A percentile compares a stretch with the other conserved stretches of the same genome.
These are phyloP conservation scores for Gilbertella persicaria DNA, from an alignment of 371 early-diverging fungal genomes.

Conservation along the genomic window DNA sequence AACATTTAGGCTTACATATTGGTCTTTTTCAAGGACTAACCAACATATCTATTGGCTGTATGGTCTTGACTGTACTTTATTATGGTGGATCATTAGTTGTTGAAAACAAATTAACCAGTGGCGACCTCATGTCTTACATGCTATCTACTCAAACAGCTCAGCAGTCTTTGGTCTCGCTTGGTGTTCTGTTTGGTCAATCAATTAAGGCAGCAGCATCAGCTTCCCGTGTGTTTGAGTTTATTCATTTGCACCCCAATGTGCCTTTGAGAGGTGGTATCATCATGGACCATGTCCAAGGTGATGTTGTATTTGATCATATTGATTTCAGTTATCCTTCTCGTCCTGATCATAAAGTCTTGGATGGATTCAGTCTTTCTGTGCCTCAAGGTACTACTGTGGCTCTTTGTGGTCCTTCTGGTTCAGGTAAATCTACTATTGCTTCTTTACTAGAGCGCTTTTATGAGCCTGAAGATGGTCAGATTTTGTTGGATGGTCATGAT, in stretches of 20 bases:
- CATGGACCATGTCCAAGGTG: constrained; percentile 35
- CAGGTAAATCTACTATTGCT: constrained; percentile 73
- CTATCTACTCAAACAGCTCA: constrained; percentile 79
- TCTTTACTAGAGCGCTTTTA: constrained; percentile 70
- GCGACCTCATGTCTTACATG: constrained; percentile 78
- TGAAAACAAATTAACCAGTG: constrained; percentile 63
- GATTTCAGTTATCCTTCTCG: constrained; percentile 71
- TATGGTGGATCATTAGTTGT: constrained; percentile 76
- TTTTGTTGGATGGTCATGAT: constrained; percentile 61
- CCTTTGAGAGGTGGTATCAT: constrained; percentile 50
- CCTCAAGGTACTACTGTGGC: constrained; percentile 66
- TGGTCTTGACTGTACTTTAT: constrained; percentile 74
- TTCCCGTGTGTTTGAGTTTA: constrained; percentile 72
- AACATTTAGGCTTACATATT: constrained; percentile 72
- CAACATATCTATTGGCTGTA: constrained; percentile 68
- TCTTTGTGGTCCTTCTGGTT: constrained; percentile 67
- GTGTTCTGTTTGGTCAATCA: constrained; percentile 76
- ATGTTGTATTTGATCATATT: constrained; percentile 68
- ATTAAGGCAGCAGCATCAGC: constrained; percentile 71
- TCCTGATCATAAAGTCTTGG: constrained; percentile 60
- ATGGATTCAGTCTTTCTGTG: constrained; percentile 62
- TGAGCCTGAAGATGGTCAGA: constrained; percentile 57
- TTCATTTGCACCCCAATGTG: constrained; percentile 49
- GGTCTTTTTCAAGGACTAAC: constrained; percentile 81
- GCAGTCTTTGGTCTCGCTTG: constrained; percentile 69